Evolutionary conservation across 352 stramenopile genomes (phyloP), one percentile per base, ranked within the genome.

Genomic region (Pythium biforme): DNA sequence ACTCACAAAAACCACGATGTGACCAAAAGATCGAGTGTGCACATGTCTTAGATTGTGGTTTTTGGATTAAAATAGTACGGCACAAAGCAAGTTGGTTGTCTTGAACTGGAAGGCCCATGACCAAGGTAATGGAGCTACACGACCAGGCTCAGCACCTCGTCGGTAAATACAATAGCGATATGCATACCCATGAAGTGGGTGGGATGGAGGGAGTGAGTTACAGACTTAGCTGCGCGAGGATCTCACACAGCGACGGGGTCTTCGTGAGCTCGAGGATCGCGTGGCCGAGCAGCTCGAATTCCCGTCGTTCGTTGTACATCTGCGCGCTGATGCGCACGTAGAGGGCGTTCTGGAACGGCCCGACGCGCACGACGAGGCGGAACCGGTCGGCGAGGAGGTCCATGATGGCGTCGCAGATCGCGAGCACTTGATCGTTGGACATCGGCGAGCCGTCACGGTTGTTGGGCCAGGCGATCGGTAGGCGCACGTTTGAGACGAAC

Each of bases 271-370:
- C 77, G 40, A 88, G 55, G 64, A 94, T 88, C 51, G 86, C 83
- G 33, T 76, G 68, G 27, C 78, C 86, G 19, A 94, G 70, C 53
- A 82, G 73, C 64, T 94, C 83, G 52, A 81, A 94, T 62, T 94
- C 86, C 37, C 72, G 72, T 55, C 86, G 79, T 59, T 94, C 86
- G 62, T 92, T 92, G 74, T 92, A 94, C 53, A 92, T 91, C 69
- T 94, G 86, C 47, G 83, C 80, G 47, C 83, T 92, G 68, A 94
- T 90, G 60, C 83, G 81, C 48, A 86, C 81, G 72, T 90, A 92
- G 22, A 92, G 73, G 11, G 76, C 73, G 51, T 60, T 66, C 65
- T 92, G 81, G 69, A 94, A 86, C 11, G 79, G 76, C 55, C 76
- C 65, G 22, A 92, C 77, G 37, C 82, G 81, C 55, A 90, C 82